phyloP scores from a whole-genome alignment of 228 moss, liverwort and hornwort species.

The Sphagnum magellanicum region DNA sequence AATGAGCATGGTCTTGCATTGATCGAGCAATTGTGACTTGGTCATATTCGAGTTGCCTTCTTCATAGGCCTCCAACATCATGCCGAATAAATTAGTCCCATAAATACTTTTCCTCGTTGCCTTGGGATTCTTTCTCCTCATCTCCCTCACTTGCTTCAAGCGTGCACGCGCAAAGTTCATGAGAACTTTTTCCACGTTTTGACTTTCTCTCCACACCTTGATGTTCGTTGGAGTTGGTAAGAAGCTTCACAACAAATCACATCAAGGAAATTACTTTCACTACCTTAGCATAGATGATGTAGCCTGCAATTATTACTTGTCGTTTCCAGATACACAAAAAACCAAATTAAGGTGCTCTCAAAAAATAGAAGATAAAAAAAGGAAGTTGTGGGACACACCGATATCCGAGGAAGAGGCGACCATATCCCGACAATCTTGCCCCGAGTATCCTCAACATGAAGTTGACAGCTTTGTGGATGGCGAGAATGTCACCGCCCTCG shows the following conservation, averaged over 20 bases:
- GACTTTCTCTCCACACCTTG: background rate
- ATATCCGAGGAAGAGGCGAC: background rate
- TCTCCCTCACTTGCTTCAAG: background rate
- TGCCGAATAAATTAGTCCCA: background rate
- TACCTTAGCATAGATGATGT: too few relatives aligned
- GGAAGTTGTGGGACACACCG: background rate
- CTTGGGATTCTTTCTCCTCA: background rate
- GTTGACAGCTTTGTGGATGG: background rate
- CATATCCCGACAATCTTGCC: background rate
- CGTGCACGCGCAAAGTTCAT: background rate
- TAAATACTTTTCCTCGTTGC: background rate
- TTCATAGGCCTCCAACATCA: slow-evolving; percentile 2
- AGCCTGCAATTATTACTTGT: too few relatives aligned
- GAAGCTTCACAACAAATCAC: background rate
- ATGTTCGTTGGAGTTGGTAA: background rate
- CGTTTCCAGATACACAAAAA: too few relatives aligned
- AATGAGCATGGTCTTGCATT: slow-evolving; percentile 31
- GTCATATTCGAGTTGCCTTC: slow-evolving; percentile 3
- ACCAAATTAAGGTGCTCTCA: too few relatives aligned
- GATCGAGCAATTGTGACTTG: slow-evolving; percentile 11
- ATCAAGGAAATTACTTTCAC: background rate
- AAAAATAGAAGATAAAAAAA: too few relatives aligned
- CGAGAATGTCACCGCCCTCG: background rate
- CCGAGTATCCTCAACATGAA: background rate
- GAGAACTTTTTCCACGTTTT: background rate